Percentiles rank a stretch among this genome's conserved stretches.
These are phyloP conservation scores for Chloranthus sessilifolius DNA, from an alignment of 164 flowering plant genomes.

Conservation along the genomic window DNA sequence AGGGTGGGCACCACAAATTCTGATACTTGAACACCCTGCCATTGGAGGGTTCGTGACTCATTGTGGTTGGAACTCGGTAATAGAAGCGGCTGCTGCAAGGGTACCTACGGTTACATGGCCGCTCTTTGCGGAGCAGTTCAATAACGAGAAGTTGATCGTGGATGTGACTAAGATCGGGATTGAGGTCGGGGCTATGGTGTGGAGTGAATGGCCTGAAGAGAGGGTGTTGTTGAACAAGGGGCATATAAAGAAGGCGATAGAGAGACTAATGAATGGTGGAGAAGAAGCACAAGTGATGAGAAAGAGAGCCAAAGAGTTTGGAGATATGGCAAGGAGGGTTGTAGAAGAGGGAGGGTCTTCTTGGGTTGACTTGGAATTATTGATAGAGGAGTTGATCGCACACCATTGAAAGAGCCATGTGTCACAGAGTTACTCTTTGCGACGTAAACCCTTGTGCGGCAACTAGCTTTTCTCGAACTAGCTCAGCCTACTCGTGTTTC, in stretches of 20 bases:
- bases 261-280: conserved; percentile 28
- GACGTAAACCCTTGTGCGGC: too few species aligned
- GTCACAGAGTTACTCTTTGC: too few species aligned
- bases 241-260: conserved; percentile 29
- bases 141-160: conserved; percentile 47
- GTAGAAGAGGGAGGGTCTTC: conserved; percentile 54
- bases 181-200: conserved; percentile 29
- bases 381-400: conserved; percentile 38
- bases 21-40: conserved; percentile 46
- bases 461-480: too few species aligned
- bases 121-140: conserved; percentile 47
- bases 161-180: conserved; percentile 37
- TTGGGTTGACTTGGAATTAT: conserved; percentile 15
- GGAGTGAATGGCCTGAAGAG: conserved; percentile 35
- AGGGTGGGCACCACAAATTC: conserved; percentile 72
- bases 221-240: conserved; percentile 9
- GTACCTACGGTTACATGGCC: conserved; percentile 71
- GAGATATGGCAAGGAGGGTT: conserved; percentile 26
- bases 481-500: too few species aligned
- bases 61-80: conserved; percentile 66
- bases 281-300: conserved; percentile 35
- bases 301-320: conserved; percentile 31
- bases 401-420: too few species aligned
- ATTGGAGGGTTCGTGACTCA: conserved; percentile 55
- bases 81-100: conserved; percentile 43